Percentiles rank a stretch among this genome's conserved stretches.
Evolutionary conservation across 345 rosid genomes (phyloP).

Genomic region (Abelmoschus esculentus): DNA sequence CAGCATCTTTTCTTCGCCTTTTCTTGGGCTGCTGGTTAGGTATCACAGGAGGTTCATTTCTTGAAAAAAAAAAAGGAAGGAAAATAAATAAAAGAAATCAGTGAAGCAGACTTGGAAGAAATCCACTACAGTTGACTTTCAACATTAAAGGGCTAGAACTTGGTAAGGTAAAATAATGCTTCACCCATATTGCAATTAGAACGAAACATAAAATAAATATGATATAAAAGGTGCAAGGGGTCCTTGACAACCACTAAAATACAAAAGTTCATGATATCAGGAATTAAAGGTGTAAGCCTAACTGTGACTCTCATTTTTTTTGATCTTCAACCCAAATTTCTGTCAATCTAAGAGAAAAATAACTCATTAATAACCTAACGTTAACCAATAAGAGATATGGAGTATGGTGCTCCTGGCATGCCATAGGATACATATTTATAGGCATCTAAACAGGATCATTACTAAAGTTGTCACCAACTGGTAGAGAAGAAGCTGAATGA

Average conservation of each 20-base stretch:
- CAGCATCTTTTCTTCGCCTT: constrained; percentile 67
- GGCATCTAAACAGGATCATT: constrained; percentile 1
- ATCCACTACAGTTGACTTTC: neutral
- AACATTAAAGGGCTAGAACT: neutral
- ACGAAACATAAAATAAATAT: neutral
- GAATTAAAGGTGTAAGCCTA: constrained; percentile 5
- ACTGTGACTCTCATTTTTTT: neutral
- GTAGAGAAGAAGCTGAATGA: neutral
- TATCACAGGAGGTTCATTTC: constrained; percentile 47
- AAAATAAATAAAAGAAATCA: constrained; percentile 1
- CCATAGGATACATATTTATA: neutral
- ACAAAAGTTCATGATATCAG: neutral
- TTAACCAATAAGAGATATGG: neutral
- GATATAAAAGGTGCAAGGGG: neutral
- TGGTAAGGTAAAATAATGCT: neutral
- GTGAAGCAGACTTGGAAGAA: neutral
- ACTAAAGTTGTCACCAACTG: neutral
- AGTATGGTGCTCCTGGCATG: neutral
- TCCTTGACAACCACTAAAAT: neutral
- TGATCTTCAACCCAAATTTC: neutral
- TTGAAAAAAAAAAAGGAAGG: constrained; percentile 15
- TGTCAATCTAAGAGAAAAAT: neutral
- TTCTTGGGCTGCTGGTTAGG: constrained; percentile 65
- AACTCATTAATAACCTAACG: neutral
- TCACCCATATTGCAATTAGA: neutral